Base-by-base conservation (phyloP, 2,329 filamentous ascomycete genomes). In the Cladorrhinum sp. region DNA sequence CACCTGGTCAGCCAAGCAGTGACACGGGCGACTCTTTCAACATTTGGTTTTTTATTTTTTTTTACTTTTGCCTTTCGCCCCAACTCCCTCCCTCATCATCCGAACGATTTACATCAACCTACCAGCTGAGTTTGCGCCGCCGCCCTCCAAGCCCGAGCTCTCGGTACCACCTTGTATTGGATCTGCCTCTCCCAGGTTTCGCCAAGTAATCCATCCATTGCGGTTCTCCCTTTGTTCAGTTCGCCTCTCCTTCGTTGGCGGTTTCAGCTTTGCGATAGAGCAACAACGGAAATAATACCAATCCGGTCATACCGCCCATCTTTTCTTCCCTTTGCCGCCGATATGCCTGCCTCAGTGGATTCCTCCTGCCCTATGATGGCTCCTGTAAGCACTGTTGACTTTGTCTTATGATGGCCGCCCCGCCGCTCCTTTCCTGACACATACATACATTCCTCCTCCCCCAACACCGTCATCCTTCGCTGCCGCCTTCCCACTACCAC, bases 301-400 rank as follows among this genome's bases (percentile, higher is more conserved):
- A 18, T 36, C 22, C 23, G 41, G 18, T 22, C 53, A 18, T 24
- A 13, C 20, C 38, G 29, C 48, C 24, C 7, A 13, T 38, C 25
- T 58, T 50, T 23, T 51, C 50, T 51, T 58, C 49, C 18, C n/a
- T 27, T 50, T 23, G 23, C 23, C 27, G 20, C 38, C 32, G 70
- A 65, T 59, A 86, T 86, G 83, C 81, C 82, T 71, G 72, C 78
- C 63, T 86, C 83, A n/a, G 69, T 85, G 60, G 83, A 86, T 59
- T 86, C 83, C 50, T 78, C 81, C 57, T 82, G 83, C 71, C 83
- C 83, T 68, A 86, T 86, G 72, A 85, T 86, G 83, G 82, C 82
- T 62, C 80, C 82, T 52, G 83, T 86, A 83, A 58, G 83, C 83
- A 55, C 49, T 22, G 32, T 48, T 50, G 36, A 16, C 9, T 25